Evolutionary conservation across 108 stramenopile species (phyloP), one percentile per base, ranked within the genome.

Genomic region (Cyclostephanos tholiformis): DNA sequence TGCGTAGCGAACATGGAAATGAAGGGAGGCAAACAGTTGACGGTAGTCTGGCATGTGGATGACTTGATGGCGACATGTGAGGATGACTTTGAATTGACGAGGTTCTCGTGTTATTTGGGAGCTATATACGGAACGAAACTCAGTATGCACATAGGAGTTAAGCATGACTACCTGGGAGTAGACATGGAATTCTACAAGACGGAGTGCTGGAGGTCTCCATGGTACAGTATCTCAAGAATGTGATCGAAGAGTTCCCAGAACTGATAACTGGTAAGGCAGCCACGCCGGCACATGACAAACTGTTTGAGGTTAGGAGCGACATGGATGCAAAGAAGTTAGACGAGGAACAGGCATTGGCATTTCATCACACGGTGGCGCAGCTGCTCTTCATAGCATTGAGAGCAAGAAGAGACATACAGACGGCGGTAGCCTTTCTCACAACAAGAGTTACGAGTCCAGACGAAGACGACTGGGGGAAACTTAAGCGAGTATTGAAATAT

Each of bases 1-100:
- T 72, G 77, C 56, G 64, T 65, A 14, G 38, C 71, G 6, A 66
- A 79, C 36, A 36, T 36, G 36, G 6, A 6, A 6, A 36, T 6
- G 36, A 36, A 36, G 36, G 36, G 36, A 6, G 36, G 36, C 6
- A 10, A 65, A 66, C 82, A 81, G 39, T 64, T 67, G 16, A 88
- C 87, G 3, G 44, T 87, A 6, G 41, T 67, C 4, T 85, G 76
- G 72, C 75, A 87, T 71, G 84, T 87, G n/a, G n/a, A 5, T 8
- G 20, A 20, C 61, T 4, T 67, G 17, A 50, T 3, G 10, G 7
- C 13, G 48, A 12, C 50, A 10, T 29, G n/a, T n/a, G n/a, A n/a
- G n/a, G n/a, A n/a, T n/a, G n/a, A n/a, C n/a, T n/a, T n/a, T n/a
- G n/a, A n/a, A n/a, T n/a, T n/a, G n/a, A n/a, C n/a, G n/a, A n/a